A percentile compares a stretch with the other conserved stretches of the same genome.
Conservation (phyloP, 306 rosid species). For the Begonia peltatifolia region DNA sequence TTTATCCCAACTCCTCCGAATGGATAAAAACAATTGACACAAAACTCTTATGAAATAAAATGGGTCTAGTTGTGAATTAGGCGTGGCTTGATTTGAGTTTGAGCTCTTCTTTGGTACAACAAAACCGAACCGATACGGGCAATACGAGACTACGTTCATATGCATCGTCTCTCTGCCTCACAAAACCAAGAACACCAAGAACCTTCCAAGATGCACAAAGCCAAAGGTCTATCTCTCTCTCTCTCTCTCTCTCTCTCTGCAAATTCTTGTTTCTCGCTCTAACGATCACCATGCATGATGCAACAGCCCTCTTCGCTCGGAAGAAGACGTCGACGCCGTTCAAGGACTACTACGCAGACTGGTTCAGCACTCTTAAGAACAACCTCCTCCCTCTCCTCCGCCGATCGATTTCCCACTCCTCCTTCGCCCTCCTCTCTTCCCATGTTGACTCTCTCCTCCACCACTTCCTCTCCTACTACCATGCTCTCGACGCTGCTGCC, state of each 20-base stretch:
- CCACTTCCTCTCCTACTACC: slow-evolving; percentile 63
- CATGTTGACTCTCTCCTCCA: slow-evolving; percentile 37
- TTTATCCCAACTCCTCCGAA: too few species aligned
- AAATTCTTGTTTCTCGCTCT: background rate
- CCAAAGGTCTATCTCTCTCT: slow-evolving; percentile 2
- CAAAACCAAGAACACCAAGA: background rate
- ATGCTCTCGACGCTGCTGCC: slow-evolving; percentile 51
- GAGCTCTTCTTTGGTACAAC: too few species aligned
- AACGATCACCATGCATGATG: background rate
- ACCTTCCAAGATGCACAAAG: slow-evolving; percentile 11
- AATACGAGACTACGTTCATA: too few species aligned
- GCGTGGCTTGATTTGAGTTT: too few species aligned
- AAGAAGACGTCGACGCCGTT: slow-evolving; percentile 16
- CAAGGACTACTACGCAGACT: slow-evolving; percentile 23
- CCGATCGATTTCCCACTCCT: slow-evolving; percentile 17
- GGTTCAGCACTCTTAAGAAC: slow-evolving; percentile 22
- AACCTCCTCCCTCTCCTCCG: slow-evolving; percentile 25
- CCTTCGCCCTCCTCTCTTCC: slow-evolving; percentile 20
- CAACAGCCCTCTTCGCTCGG: slow-evolving; percentile 9
- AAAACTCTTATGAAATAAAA: too few species aligned
- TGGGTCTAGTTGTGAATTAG: too few species aligned
- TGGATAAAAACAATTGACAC: too few species aligned
- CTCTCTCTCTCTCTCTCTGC: background rate
- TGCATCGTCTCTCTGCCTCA: too few species aligned
- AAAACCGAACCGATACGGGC: too few species aligned